Conservation (phyloP, 1,284 basidiomycete species). For the Chalciporus sp. region DNA sequence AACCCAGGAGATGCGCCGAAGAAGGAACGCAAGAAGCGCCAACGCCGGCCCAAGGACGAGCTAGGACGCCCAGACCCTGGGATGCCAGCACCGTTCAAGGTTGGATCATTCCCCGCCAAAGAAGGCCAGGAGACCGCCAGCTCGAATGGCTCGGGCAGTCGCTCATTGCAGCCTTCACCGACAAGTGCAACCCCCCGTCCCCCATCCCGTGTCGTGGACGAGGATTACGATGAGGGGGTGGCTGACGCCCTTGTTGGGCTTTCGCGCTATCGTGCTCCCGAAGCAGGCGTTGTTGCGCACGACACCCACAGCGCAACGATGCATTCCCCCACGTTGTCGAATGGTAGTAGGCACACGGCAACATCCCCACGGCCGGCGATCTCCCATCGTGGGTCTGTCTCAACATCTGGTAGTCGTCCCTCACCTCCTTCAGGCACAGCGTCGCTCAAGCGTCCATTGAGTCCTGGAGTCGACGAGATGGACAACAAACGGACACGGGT, state of each 20-base stretch:
- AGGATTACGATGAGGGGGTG: conserved; percentile 81
- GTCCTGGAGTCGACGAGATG: conserved; percentile 60
- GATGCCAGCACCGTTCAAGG: conserved; percentile 40
- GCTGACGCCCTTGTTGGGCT: conserved; percentile 72
- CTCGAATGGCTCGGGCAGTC: conserved; percentile 60
- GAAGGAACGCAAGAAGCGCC: conserved; percentile 45
- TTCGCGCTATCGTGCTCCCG: conserved; percentile 37
- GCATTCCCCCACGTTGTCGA: conserved; percentile 55
- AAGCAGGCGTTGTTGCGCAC: background rate
- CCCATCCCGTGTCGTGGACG: conserved; percentile 70
- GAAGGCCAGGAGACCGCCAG: conserved; percentile 60
- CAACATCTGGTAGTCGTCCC: conserved; percentile 53
- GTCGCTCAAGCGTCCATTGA: conserved; percentile 64
- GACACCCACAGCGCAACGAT: conserved; percentile 29
- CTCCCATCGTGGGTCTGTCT: conserved; percentile 57
- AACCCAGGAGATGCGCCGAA: conserved; percentile 37
- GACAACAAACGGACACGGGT: conserved; percentile 66
- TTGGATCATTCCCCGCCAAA: conserved; percentile 40
- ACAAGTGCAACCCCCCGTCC: conserved; percentile 58
- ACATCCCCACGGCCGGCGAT: conserved; percentile 48
- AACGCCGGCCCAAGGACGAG: conserved; percentile 40
- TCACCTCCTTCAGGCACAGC: conserved; percentile 47
- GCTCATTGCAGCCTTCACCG: conserved; percentile 70
- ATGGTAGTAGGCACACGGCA: conserved; percentile 51
- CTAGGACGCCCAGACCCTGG: conserved; percentile 31